Base-by-base conservation (phyloP, 345 rosid species). In the Hibiscus syriacus region DNA sequence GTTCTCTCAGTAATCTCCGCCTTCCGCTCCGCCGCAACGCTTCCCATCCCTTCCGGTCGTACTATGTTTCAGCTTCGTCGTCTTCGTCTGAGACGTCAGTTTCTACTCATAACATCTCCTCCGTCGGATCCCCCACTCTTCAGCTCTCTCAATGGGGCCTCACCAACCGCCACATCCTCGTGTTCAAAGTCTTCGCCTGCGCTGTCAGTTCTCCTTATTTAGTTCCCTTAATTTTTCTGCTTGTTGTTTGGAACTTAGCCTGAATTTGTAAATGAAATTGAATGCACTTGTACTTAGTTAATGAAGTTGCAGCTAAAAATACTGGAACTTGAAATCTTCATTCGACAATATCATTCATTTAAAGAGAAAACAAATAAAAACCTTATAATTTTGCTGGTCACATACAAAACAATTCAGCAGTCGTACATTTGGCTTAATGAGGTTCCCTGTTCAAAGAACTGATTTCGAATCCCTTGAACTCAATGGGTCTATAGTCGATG, bases 171-270 rank as follows among this genome's bases (percentile, higher is more conserved):
- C 97, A 90, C 69, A 69, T 90, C 68, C 52, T 83, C 73, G 20
- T 80, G 39, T 87, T 90, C 67, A 87, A 79, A 64, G 75, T 81
- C 87, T 26, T 85, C 72, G 93, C 97, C 65, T 85, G 91, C 70
- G 78, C 80, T 29, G 96, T 92, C 59, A 77, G 58, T 70, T 61
- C 65, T 45, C 30, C 54, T 69, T 64, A 2, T 3, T 5, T 48
- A 16, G 25, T 22, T 50, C 45, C 45, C 8, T 57, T 30, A 13
- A 53, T 14, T 52, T 16, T 53, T 11, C 32, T 20, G 49, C 60
- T 22, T 13, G 2, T 4, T 10, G 45, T 32, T 65, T 4, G 58
- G 34, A 50, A 66, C 38, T 45, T 64, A 16, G 14, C 17, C 25
- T 16, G n/a, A n/a, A 45, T 48, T n/a, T 45, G 20, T 27, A 16